Evolutionary conservation across 2,329 filamentous ascomycete genomes (phyloP).

Genomic region (Juglanconis sp.): DNA sequence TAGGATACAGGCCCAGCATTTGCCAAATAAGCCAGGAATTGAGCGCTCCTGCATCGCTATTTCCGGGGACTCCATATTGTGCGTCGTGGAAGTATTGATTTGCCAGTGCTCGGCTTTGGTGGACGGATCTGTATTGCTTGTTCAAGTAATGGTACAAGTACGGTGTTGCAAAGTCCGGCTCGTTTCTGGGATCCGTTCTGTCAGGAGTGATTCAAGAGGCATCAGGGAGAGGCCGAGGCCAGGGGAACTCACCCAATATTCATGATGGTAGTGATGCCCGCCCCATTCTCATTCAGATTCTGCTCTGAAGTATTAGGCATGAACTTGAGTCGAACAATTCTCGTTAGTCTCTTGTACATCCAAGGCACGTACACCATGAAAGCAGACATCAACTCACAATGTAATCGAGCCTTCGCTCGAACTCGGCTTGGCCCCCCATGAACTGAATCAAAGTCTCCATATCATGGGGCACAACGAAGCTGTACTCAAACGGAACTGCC

Average conservation of each 20-base stretch:
- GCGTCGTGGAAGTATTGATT: conserved; percentile 60
- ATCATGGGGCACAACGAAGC: conserved; percentile 57
- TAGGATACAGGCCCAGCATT: conserved; percentile 70
- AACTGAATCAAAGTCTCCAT: conserved; percentile 48
- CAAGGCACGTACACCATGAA: conserved; percentile 46
- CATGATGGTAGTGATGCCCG: conserved; percentile 23
- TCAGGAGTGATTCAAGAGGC: conserved; percentile 47
- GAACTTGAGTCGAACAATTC: conserved; percentile 9
- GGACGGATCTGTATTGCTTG: conserved; percentile 53
- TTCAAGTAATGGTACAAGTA: conserved; percentile 70
- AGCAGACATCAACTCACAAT: conserved; percentile 29
- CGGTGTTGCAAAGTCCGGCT: conserved; percentile 57
- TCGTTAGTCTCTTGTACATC: not conserved
- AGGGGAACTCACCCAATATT: conserved; percentile 20
- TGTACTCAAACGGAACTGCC: conserved; percentile 47
- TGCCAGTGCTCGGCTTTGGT: conserved; percentile 61
- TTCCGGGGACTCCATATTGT: conserved; percentile 61
- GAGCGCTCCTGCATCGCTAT: conserved; percentile 71
- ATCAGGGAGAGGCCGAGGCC: conserved; percentile 21
- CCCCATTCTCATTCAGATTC: conserved; percentile 20
- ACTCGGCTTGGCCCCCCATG: conserved; percentile 48
- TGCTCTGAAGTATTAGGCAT: conserved; percentile 22
- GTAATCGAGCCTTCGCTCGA: conserved; percentile 46
- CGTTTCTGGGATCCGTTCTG: conserved; percentile 46
- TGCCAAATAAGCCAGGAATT: conserved; percentile 62